phyloP scores from a whole-genome alignment of 2,329 filamentous ascomycete genomes.

The Aplosporella prunicola region DNA sequence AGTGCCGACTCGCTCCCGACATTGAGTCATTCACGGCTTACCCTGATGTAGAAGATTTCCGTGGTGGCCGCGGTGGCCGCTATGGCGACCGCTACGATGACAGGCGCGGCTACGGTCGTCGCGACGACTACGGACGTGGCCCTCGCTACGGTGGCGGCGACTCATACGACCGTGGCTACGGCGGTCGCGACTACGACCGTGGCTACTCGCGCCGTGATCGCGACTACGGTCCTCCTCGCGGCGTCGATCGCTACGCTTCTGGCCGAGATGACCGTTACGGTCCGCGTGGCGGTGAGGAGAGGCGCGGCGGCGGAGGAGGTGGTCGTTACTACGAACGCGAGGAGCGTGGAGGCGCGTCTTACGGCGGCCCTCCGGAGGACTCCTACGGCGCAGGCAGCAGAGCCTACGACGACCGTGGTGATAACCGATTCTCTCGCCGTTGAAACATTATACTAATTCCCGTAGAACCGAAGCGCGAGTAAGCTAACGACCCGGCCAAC shows the following conservation, averaged over 20 bases:
- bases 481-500: too few species aligned
- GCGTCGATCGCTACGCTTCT: constrained; percentile 29
- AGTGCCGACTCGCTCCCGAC: constrained; percentile 26
- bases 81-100: constrained; percentile 40
- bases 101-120: constrained; percentile 29
- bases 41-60: constrained; percentile 31
- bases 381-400: constrained; percentile 28
- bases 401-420: constrained; percentile 31
- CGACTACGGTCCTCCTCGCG: constrained; percentile 28
- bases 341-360: constrained; percentile 19
- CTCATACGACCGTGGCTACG: constrained; percentile 27
- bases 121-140: constrained; percentile 40
- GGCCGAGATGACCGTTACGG: constrained; percentile 39
- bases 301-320: constrained; percentile 27
- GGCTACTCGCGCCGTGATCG: constrained; percentile 31
- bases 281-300: constrained; percentile 27
- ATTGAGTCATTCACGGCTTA: constrained; percentile 17
- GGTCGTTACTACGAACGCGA: constrained; percentile 47
- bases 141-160: constrained; percentile 28
- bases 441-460: constrained; percentile 17
- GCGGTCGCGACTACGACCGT: constrained; percentile 31
- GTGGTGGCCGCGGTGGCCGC: constrained; percentile 39
- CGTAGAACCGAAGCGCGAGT: constrained; percentile 24
- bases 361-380: constrained; percentile 25
- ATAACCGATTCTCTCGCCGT: constrained; percentile 38